Evolutionary conservation across 352 stramenopile genomes (phyloP).

Genomic region (Elongisporangium anandrum): DNA sequence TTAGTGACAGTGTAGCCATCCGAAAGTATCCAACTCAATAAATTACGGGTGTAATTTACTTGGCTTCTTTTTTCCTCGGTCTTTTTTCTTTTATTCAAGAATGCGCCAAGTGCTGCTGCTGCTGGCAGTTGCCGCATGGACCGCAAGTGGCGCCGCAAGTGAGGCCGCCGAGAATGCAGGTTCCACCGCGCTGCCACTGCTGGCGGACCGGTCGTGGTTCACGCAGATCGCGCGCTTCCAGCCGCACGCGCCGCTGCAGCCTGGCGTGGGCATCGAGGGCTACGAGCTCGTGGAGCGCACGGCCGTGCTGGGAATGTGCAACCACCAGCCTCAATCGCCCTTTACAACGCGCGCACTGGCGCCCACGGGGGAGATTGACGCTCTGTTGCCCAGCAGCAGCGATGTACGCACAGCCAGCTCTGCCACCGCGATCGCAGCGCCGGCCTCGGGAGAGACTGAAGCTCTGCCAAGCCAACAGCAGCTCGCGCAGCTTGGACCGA

Average conservation of each 20-base stretch:
- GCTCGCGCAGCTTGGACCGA: constrained; percentile 22
- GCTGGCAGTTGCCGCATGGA: constrained; percentile 8
- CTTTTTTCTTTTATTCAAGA: background rate
- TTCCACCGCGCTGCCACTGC: constrained; percentile 19
- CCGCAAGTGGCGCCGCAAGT: constrained; percentile 3
- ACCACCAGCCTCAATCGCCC: constrained; percentile 21
- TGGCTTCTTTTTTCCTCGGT: constrained; percentile 3
- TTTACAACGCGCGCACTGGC: background rate
- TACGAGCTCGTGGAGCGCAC: constrained; percentile 75
- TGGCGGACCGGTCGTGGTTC: constrained; percentile 46
- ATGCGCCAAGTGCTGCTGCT: constrained; percentile 8
- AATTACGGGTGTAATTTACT: constrained; percentile 4
- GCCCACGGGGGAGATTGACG: constrained; percentile 1
- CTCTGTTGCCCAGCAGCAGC: constrained; percentile 12
- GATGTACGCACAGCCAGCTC: constrained; percentile 6
- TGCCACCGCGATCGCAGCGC: constrained; percentile 14
- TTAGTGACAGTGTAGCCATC: no score
- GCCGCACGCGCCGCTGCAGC: constrained; percentile 14
- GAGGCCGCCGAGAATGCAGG: constrained; percentile 4
- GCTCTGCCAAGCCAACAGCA: background rate
- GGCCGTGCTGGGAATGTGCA: constrained; percentile 57
- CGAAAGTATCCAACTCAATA: no score
- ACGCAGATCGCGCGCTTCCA: constrained; percentile 34
- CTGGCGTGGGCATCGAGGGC: constrained; percentile 42
- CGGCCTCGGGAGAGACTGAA: constrained; percentile 5